A percentile compares a stretch with the other conserved stretches of the same genome.
Conservation (phyloP, 345 rosid genomes). For the Citrus maxima region DNA sequence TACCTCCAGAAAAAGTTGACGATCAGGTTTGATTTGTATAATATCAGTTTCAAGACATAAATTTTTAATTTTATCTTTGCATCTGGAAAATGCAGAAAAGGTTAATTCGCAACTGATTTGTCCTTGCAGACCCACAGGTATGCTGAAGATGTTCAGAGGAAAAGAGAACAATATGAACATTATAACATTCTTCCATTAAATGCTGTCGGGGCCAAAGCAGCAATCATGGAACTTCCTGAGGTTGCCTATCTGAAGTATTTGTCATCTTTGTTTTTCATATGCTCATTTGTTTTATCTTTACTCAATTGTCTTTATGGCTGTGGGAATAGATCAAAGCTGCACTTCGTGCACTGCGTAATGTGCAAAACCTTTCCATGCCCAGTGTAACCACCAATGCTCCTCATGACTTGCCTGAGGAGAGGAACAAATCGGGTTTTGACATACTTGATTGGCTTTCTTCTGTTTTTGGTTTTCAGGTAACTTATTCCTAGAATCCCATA, state of each 20-base stretch:
- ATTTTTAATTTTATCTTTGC: constrained; percentile 6
- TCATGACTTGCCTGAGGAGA: constrained; percentile 36
- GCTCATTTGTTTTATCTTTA: constrained; percentile 10
- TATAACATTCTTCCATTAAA: constrained; percentile 87
- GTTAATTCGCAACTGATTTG: constrained; percentile 10
- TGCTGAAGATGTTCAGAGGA: constrained; percentile 65
- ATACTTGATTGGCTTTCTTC: constrained; percentile 93
- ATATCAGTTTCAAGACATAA: constrained; percentile 1
- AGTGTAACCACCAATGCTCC: constrained; percentile 16
- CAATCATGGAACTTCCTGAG: constrained; percentile 87
- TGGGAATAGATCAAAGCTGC: constrained; percentile 72
- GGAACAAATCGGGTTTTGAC: constrained; percentile 45
- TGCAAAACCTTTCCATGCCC: constrained; percentile 64
- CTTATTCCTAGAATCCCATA: constrained; percentile 10
- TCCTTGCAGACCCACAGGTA: constrained; percentile 48
- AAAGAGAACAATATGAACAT: constrained; percentile 49
- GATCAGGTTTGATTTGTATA: constrained; percentile 45
- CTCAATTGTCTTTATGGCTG: neutral
- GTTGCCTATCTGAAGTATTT: constrained; percentile 36
- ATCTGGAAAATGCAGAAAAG: constrained; percentile 16
- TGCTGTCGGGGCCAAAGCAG: constrained; percentile 62
- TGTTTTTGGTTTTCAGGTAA: constrained; percentile 96
- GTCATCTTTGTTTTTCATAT: constrained; percentile 12
- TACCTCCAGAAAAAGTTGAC: constrained; percentile 45
- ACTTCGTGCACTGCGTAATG: constrained; percentile 52